Evolutionary conservation across 148 eudicot species (phyloP), one percentile per base, ranked within the genome.

Genomic region (Rhododendron ferrugineum): DNA sequence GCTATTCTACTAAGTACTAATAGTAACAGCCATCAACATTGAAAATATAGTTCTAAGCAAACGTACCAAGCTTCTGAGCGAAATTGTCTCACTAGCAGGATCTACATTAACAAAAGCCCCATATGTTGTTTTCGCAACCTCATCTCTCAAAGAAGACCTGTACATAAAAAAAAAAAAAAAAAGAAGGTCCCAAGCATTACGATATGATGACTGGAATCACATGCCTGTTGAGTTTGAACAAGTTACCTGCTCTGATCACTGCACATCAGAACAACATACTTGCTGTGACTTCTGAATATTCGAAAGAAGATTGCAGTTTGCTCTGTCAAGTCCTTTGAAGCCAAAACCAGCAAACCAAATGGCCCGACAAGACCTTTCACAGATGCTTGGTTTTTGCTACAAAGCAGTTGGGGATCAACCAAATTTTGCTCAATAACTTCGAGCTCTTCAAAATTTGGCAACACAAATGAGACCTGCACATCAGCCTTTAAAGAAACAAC

Each of bases 221-320:
- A 7, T 6, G 9, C n/a, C 46, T 36, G 28, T 13, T 0, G 46
- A 54, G 68, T 34, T 36, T 34, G 32, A 44, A 10, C n/a, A 22
- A 68, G 20, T 5, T 60, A 87, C 84, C 88, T 87, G 80, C 84
- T 84, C n/a, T 81, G 89, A 75, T 87, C 89, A 81, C 82, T 87
- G 44, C 89, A 87, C 86, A 87, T 74, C 14, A 87, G 84, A 54
- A 87, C 89, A 0, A 76, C 47, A 74, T 42, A 87, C 30, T 81
- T 81, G 15, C 66, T 15, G 36, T 73, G 73, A 46, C 54, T 64
- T 84, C 83, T 89, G 66, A 83, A 89, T 64, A 89, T 40, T 1
- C 87, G 73, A 75, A 89, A 89, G 84, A 85, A 89, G 44, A 89
- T 79, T 6, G 86, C 84, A 16, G 89, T 89, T 16, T 83, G 82